Conservation (phyloP, 2,329 filamentous ascomycete species). For the Cordyceps militaris region DNA sequence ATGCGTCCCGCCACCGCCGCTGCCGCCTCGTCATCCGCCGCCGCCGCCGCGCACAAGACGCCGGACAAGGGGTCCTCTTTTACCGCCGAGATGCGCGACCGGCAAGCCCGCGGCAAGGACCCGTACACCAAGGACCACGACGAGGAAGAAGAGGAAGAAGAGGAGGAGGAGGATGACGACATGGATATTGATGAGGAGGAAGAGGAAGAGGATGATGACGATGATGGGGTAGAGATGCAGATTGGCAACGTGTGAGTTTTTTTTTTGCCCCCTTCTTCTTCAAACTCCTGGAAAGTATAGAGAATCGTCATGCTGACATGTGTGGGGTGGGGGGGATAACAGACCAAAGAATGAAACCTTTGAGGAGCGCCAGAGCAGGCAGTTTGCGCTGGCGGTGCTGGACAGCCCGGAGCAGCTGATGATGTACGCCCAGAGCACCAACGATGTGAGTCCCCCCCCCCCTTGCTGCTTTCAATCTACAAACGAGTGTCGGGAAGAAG, state of each 20-base stretch:
- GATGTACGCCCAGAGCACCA: constrained; percentile 48
- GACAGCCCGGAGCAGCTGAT: constrained; percentile 52
- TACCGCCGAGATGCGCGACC: constrained; percentile 43
- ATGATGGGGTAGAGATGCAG: constrained; percentile 11
- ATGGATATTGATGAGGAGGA: constrained; percentile 9
- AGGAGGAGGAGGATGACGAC: neutral
- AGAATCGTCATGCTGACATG: neutral
- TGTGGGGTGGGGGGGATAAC: neutral
- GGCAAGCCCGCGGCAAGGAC: constrained; percentile 52
- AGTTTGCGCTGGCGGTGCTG: constrained; percentile 46
- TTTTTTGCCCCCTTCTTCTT: neutral
- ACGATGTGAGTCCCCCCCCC: constrained; percentile 35
- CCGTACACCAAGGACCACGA: constrained; percentile 32
- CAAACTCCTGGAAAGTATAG: neutral
- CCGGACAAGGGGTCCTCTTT: neutral
- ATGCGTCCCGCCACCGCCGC: neutral
- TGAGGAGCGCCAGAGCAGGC: constrained; percentile 35
- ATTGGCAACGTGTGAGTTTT: constrained; percentile 16
- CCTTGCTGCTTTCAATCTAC: neutral
- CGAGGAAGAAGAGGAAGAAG: neutral
- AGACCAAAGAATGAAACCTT: constrained; percentile 32
- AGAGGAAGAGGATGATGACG: neutral
- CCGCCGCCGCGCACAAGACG: neutral
- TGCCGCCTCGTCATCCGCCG: neutral
- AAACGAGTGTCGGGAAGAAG: no score